Evolutionary conservation across 306 rosid genomes (phyloP).

Genomic region (Sechiopsis laciniata): DNA sequence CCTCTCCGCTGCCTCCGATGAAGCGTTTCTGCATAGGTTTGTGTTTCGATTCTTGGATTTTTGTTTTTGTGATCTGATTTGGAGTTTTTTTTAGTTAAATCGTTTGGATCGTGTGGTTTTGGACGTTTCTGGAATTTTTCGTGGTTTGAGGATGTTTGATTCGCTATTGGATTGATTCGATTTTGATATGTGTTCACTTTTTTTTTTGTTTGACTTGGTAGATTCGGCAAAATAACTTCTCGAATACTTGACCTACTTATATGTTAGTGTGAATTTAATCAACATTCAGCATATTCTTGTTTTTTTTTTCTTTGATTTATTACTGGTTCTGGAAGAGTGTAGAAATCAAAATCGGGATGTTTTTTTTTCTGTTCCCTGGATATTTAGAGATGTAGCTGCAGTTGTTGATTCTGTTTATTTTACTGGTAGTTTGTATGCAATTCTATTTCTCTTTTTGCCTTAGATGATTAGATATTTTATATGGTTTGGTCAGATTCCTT

Average conservation of each 20-base stretch:
- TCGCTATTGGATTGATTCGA: not conserved
- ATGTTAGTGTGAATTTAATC: not conserved
- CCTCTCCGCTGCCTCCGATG: constrained; percentile 40
- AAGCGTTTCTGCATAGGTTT: constrained; percentile 78
- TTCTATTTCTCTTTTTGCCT: not conserved
- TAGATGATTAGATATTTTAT: not conserved
- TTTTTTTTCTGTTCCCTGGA: not conserved
- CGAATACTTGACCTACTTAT: not conserved
- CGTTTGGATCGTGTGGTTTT: not conserved
- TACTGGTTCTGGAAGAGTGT: not conserved
- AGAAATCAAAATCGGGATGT: not conserved
- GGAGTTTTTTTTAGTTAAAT: not conserved
- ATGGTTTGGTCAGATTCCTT: not conserved
- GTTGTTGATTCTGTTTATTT: not conserved
- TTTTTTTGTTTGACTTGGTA: too few species aligned
- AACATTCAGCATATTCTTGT: not conserved
- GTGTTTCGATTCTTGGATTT: not conserved
- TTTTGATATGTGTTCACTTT: not conserved
- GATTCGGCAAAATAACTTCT: too few species aligned
- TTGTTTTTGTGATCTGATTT: not conserved
- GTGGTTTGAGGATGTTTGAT: too few species aligned
- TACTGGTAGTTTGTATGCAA: not conserved
- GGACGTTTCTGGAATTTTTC: not conserved
- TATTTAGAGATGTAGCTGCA: not conserved
- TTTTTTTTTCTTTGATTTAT: too few species aligned